These are phyloP conservation scores for Avena insularis DNA, from an alignment of 176 grass and related monocot species.

Conservation along the genomic window DNA sequence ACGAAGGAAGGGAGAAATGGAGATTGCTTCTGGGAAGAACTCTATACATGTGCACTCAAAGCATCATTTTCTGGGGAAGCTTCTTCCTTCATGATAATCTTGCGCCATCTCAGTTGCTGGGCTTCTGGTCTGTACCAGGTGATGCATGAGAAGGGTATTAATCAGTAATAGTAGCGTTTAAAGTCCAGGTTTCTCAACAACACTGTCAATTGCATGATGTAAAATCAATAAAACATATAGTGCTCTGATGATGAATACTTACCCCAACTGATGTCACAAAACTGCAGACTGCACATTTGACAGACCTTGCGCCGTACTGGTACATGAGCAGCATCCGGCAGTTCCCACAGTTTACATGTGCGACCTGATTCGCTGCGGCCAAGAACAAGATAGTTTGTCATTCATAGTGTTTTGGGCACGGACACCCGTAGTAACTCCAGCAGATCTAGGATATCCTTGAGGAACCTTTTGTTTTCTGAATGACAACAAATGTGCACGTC, in stretches of 20 bases:
- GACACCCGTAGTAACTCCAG: not conserved
- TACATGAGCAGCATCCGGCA: conserved; percentile 99
- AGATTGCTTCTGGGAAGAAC: conserved; percentile 59
- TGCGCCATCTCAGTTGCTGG: conserved; percentile 55
- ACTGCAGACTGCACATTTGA: conserved; percentile 93
- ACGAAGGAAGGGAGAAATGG: conserved; percentile 34
- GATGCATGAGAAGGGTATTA: conserved; percentile 49
- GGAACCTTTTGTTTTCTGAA: conserved; percentile 41
- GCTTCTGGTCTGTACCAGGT: conserved; percentile 80
- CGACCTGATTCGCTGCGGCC: conserved; percentile 86
- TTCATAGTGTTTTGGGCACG: conserved; percentile 2
- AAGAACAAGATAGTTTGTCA: conserved; percentile 39
- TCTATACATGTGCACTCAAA: conserved; percentile 73
- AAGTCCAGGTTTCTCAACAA: not conserved
- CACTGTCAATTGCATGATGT: not conserved
- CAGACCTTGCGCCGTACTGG: conserved; percentile 95
- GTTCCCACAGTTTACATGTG: conserved; percentile 88
- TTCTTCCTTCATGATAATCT: conserved; percentile 40
- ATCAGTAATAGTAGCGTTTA: not conserved
- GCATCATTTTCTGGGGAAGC: conserved; percentile 40
- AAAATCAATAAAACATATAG: not conserved
- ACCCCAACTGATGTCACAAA: conserved; percentile 91
- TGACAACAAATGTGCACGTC: conserved; percentile 32
- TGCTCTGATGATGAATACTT: conserved; percentile 29
- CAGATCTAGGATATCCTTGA: conserved; percentile 35